Evolutionary conservation across 2,329 filamentous ascomycete genomes (phyloP), one percentile per base, ranked within the genome.

Genomic region (Stachybotrys echinatus): DNA sequence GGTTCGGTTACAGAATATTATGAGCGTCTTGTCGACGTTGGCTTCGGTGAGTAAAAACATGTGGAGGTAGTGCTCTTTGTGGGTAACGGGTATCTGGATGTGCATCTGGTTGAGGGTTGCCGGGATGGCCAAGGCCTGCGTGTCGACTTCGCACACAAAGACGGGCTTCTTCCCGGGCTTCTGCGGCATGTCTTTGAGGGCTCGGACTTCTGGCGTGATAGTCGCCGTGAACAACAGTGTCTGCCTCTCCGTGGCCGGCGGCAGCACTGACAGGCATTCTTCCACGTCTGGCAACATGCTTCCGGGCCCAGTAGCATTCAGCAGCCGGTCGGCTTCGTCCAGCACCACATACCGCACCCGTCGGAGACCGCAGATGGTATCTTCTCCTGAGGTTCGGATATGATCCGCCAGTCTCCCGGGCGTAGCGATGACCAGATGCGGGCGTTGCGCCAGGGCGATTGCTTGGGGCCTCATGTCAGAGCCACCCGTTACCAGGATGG

Each of bases 211-310:
- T 3, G 89, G 84, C 0, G 94, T 97, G 42, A 99, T 85, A 2
- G 94, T 99, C 17, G 94, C 94, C 8, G 94, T 99, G 72, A 99
- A 99, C 3, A 99, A 81, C 17, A 95, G 81, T 0, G 92, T 99
- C 68, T 99, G 92, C n/a, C 94, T 82, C 62, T 89, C 77, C 2
- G 79, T 72, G 5, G 89, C 81, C 1, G 88, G 84, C 0, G 94
- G 94, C 1, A 99, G 78, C 2, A 86, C 85, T 2, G 83, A 85
- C 4, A 99, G 77, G 62, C 92, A 96, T 53, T 90, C 89, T 65
- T 95, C 89, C 2, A 99, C 84, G 61, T 96, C 94, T 5, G 89
- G 87, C n/a, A 96, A 77, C 92, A 96, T 96, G 69, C 86, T 92
- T 22, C 92, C 92, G 18, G 81, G 78, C 0, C 81, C 83, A 46